phyloP scores from a whole-genome alignment of 2,329 filamentous ascomycete genomes.

The Pezicula radicicola region DNA sequence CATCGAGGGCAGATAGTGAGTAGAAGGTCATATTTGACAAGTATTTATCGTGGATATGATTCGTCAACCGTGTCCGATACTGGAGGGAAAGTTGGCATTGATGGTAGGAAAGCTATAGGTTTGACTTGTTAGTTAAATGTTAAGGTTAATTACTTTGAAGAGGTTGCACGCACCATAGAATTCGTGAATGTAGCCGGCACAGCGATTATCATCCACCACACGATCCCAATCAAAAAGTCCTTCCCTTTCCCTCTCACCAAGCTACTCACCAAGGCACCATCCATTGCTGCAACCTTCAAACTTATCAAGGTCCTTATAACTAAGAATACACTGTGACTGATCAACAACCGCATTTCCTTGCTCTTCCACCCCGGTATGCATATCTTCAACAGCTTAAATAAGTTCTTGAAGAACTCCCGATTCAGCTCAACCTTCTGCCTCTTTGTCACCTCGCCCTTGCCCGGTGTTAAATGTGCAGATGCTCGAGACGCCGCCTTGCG shows the following conservation, averaged over 20 bases:
- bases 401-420: constrained; percentile 67
- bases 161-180: constrained; percentile 73
- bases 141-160: neutral
- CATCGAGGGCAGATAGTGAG: constrained; percentile 89
- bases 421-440: constrained; percentile 89
- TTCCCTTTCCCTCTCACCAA: constrained; percentile 87
- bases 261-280: constrained; percentile 88
- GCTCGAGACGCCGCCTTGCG: constrained; percentile 59
- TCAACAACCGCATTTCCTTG: constrained; percentile 80
- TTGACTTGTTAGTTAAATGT: constrained; percentile 7
- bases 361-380: constrained; percentile 88
- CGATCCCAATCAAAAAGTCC: constrained; percentile 82
- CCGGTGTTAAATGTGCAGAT: constrained; percentile 46
- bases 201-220: constrained; percentile 99
- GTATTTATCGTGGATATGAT: constrained; percentile 92
- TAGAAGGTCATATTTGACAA: constrained; percentile 98
- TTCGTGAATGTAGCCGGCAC: constrained; percentile 97
- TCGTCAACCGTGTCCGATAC: constrained; percentile 91
- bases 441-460: constrained; percentile 31
- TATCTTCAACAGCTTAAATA: constrained; percentile 77
- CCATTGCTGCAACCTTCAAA: constrained; percentile 92
- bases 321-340: constrained; percentile 91
- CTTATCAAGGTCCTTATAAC: constrained; percentile 89
- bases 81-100: constrained; percentile 92
- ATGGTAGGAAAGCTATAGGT: constrained; percentile 79